Evolutionary conservation across 2,329 filamentous ascomycete genomes (phyloP), one percentile per base, ranked within the genome.

Genomic region (Dendryphion nanum): DNA sequence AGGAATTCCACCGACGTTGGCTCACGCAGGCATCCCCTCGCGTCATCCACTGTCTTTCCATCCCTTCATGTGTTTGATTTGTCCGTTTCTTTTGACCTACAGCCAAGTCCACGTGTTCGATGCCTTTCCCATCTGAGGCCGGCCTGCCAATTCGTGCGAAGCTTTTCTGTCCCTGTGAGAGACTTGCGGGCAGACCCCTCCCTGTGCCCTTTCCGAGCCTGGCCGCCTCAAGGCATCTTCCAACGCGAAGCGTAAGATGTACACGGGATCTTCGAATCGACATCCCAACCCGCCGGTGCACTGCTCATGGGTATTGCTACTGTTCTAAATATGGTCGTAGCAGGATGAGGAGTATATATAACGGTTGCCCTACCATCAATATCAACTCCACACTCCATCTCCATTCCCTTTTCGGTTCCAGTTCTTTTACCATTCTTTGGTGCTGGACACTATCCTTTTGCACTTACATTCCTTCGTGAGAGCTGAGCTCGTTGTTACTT

Each of bases 401-500:
- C n/a, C n/a, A n/a, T n/a, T n/a, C n/a, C n/a, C n/a, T n/a, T n/a
- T n/a, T n/a, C n/a, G n/a, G n/a, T 26, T 26, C 23, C 23, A 26
- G 23, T 26, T 26, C 47, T 41, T 36, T 26, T n/a, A 26, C 15
- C 29, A 16, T 30, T 30, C 29, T 37, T 50, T 50, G 38, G 61
- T 64, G 61, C 60, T 57, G 61, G 49, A 47, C 59, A 63, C 59
- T 57, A 23, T 18, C 18, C 18, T 36, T 42, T 33, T 55, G 43
- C 45, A 47, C 34, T 44, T 55, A 41, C 30, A 45, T 57, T 56
- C 44, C 51, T 56, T 48, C 33, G 33, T 39, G 30, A 53, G 61
- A 64, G 60, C 61, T 63, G 61, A 58, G 61, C 61, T 65, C 59
- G 55, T 35, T 47, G 38, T 51, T 46, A 47, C 33, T 38, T 44